Evolutionary conservation across 2,329 filamentous ascomycete species (phyloP).

Genomic region (Saccharata proteae): DNA sequence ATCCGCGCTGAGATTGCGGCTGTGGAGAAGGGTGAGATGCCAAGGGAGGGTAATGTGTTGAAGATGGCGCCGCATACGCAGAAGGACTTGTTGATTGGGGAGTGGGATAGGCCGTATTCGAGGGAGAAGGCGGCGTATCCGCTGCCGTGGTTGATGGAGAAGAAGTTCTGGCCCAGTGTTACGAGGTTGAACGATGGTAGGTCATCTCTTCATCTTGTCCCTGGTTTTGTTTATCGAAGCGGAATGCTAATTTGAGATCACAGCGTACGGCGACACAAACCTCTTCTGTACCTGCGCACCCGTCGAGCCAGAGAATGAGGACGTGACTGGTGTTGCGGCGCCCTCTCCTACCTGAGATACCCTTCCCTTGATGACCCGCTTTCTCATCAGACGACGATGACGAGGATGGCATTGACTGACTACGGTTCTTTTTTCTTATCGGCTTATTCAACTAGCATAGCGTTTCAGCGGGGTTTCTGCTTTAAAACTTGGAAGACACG

Average conservation of each 20-base stretch:
- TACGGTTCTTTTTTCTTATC: too few species aligned
- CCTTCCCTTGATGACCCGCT: constrained; percentile 57
- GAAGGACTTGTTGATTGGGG: constrained; percentile 60
- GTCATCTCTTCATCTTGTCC: constrained; percentile 18
- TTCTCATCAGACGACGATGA: constrained; percentile 50
- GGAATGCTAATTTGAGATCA: not conserved
- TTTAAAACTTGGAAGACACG: too few species aligned
- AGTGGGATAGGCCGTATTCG: constrained; percentile 75
- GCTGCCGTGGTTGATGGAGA: constrained; percentile 68
- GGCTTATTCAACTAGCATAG: too few species aligned
- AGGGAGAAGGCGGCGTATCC: constrained; percentile 82
- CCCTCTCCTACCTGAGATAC: constrained; percentile 20
- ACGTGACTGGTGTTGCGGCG: constrained; percentile 23
- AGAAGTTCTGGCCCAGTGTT: constrained; percentile 95
- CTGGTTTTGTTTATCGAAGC: constrained; percentile 16
- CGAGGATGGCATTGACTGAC: too few species aligned
- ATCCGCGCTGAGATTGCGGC: constrained; percentile 78
- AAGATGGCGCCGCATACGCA: constrained; percentile 84
- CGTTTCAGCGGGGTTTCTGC: too few species aligned
- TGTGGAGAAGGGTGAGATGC: constrained; percentile 66
- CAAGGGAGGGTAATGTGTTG: constrained; percentile 67
- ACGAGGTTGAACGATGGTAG: constrained; percentile 78
- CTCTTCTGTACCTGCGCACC: constrained; percentile 91
- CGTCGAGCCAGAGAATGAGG: constrained; percentile 44
- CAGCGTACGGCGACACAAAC: constrained; percentile 82